Evolutionary conservation across 192 early-diverging fungal species (phyloP).

Genomic region (Coemansia sp.): DNA sequence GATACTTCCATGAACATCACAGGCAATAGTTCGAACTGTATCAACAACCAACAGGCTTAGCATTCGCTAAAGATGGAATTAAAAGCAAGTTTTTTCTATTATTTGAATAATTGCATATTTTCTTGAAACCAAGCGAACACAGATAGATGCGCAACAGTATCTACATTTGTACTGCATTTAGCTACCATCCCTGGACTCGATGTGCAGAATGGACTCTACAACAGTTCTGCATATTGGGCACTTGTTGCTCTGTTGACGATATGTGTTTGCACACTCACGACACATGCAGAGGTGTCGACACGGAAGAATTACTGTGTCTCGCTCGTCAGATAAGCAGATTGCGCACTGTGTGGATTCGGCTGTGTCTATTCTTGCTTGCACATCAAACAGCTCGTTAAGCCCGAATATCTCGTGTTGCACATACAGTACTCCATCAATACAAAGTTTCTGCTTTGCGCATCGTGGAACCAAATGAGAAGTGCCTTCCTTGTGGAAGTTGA

Average conservation of each 20-base stretch:
- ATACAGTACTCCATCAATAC: constrained; percentile 29
- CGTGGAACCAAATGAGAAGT: constrained; percentile 31
- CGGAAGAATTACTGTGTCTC: constrained; percentile 72
- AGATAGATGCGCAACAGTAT: not conserved
- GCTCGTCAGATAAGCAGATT: constrained; percentile 74
- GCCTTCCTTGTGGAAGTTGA: constrained; percentile 44
- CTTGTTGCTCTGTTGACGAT: constrained; percentile 58
- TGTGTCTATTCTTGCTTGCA: constrained; percentile 2
- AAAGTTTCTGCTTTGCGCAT: constrained; percentile 48
- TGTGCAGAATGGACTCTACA: constrained; percentile 41
- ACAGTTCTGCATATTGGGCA: constrained; percentile 53
- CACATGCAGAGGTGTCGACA: constrained; percentile 85
- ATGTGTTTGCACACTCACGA: constrained; percentile 68
- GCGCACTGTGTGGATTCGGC: constrained; percentile 66
- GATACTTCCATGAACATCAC: constrained; percentile 5
- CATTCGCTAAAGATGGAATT: not conserved
- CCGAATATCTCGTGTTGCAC: constrained; percentile 51
- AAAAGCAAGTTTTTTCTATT: not conserved
- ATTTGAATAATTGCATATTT: not conserved
- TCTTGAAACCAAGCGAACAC: not conserved
- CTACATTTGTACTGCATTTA: not conserved
- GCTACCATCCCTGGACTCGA: constrained; percentile 13
- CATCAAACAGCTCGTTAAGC: constrained; percentile 31
- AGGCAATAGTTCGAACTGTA: constrained; percentile 2
- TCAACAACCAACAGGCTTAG: not conserved